Evolutionary conservation across 257 asterid species (phyloP), one percentile per base, ranked within the genome.

Genomic region (Solanum chilense): DNA sequence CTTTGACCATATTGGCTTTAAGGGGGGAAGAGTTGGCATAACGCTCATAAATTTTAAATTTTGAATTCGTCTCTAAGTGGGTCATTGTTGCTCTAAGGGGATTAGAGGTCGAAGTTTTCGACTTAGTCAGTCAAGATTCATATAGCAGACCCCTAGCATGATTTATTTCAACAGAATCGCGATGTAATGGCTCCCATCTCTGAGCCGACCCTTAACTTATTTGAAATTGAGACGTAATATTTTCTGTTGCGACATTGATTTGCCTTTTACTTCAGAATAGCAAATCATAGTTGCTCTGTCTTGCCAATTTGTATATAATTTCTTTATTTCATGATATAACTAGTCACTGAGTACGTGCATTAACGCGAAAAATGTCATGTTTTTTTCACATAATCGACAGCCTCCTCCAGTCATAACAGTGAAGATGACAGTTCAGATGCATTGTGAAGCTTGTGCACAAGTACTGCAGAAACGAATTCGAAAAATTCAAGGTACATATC

Each of bases 381-480:
- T 18, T 18, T 64, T 62, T 52, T 66, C 8, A 58, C 52, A 1
- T 83, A 74, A 74, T 74, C 20, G 45, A 89, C 94, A 94, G 99
- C 96, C 98, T 70, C 98, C 98, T 5, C 90, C 94, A 12, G 93
- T 92, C 42, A 71, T 92, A 89, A 94, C 98, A 4, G 93, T 95
- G 29, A 94, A 91, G 88, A 80, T 96, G 90, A 91, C 88, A 82
- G 95, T 95, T 88, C 92, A 93, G 73, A 96, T 96, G 98, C 98
- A 96, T 87, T 94, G 98, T 25, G 98, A 95, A 23, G 99, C 98
- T 27, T 95, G 99, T 89, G 98, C 98, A 73, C 96, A 92, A 44
- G 97, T 69, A 47, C 86, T 96, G 90, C 95, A 94, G 94, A 96
- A 92, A 92, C 91, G 91, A 84, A 93, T 96, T 33, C 64, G 92